Evolutionary conservation across 495 filamentous ascomycete species (phyloP).

Genomic region (Penicillium verhagenii): DNA sequence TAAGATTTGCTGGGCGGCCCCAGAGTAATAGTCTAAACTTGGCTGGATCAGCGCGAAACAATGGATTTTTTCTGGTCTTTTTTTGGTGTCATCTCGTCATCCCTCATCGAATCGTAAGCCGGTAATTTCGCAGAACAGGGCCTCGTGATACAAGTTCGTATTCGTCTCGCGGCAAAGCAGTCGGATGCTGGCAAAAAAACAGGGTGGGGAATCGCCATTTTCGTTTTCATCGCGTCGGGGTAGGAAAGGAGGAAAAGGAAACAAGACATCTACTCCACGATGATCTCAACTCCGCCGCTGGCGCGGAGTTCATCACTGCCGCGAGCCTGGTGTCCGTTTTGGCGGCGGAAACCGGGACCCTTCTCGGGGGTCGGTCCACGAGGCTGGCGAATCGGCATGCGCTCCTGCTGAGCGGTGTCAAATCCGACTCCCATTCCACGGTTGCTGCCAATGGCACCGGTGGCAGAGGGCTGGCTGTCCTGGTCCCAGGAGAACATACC

Average conservation of each 20-base stretch:
- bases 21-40: slow-evolving; percentile 50
- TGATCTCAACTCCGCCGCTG: slow-evolving; percentile 57
- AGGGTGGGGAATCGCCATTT: slow-evolving; percentile 21
- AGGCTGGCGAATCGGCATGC: slow-evolving; percentile 77
- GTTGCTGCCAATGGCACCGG: slow-evolving; percentile 86
- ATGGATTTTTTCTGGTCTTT: slow-evolving; percentile 41
- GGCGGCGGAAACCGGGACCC: slow-evolving; percentile 70
- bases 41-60: slow-evolving; percentile 48
- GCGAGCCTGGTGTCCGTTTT: slow-evolving; percentile 77
- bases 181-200: slow-evolving; percentile 37
- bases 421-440: slow-evolving; percentile 66
- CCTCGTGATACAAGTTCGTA: slow-evolving; percentile 51
- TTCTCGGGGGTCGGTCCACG: slow-evolving; percentile 77
- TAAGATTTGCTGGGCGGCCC: slow-evolving; percentile 44
- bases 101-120: slow-evolving; percentile 57
- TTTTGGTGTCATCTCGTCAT: slow-evolving; percentile 56
- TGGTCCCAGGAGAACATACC: slow-evolving; percentile 66
- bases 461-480: slow-evolving; percentile 54
- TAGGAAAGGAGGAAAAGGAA: not conserved
- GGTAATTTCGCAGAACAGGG: slow-evolving; percentile 44
- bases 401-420: slow-evolving; percentile 63
- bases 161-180: slow-evolving; percentile 49
- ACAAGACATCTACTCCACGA: slow-evolving; percentile 47
- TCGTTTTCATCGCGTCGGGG: slow-evolving; percentile 7
- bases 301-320: slow-evolving; percentile 75